Percentiles rank a stretch among this genome's conserved stretches.
phyloP scores from a whole-genome alignment of 2,329 filamentous ascomycete species.

The Colletotrichum lindemuthianum region DNA sequence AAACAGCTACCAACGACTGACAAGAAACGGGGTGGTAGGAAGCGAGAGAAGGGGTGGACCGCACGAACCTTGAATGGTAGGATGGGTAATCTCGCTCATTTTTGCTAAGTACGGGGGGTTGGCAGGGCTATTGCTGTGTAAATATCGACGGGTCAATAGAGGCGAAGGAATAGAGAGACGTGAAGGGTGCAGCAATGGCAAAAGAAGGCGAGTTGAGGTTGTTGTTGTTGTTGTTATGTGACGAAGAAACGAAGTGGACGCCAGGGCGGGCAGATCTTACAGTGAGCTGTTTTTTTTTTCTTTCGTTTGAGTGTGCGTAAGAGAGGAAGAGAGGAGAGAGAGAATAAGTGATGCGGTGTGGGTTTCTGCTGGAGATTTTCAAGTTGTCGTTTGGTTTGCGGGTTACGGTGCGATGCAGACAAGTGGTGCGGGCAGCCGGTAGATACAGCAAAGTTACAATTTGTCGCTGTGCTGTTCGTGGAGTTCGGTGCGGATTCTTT shows the following conservation, averaged over 20 bases:
- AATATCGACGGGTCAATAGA: slow-evolving; percentile 30
- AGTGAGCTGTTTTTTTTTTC: slow-evolving; percentile 1
- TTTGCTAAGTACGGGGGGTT: slow-evolving; percentile 39
- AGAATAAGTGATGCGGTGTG: neutral
- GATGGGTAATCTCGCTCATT: slow-evolving; percentile 66
- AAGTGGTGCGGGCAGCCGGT: too few species aligned
- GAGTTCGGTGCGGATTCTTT: neutral
- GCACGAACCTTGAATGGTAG: slow-evolving; percentile 67
- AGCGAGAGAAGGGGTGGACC: slow-evolving; percentile 22
- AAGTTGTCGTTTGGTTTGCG: too few species aligned
- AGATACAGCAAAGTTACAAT: too few species aligned
- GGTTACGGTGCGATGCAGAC: too few species aligned
- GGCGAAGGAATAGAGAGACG: slow-evolving; percentile 13
- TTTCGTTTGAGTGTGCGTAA: neutral
- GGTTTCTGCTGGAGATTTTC: too few species aligned
- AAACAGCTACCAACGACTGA: slow-evolving; percentile 1
- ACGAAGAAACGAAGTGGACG: slow-evolving; percentile 14
- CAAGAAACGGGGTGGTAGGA: neutral
- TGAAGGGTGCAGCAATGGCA: slow-evolving; percentile 15
- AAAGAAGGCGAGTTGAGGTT: slow-evolving; percentile 9
- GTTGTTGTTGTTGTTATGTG: slow-evolving; percentile 25
- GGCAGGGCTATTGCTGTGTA: slow-evolving; percentile 20
- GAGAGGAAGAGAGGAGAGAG: too few species aligned
- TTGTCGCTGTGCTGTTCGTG: neutral
- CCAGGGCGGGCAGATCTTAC: slow-evolving; percentile 27